phyloP scores from a whole-genome alignment of 2,329 filamentous ascomycete genomes.

The Colletotrichum phormii region DNA sequence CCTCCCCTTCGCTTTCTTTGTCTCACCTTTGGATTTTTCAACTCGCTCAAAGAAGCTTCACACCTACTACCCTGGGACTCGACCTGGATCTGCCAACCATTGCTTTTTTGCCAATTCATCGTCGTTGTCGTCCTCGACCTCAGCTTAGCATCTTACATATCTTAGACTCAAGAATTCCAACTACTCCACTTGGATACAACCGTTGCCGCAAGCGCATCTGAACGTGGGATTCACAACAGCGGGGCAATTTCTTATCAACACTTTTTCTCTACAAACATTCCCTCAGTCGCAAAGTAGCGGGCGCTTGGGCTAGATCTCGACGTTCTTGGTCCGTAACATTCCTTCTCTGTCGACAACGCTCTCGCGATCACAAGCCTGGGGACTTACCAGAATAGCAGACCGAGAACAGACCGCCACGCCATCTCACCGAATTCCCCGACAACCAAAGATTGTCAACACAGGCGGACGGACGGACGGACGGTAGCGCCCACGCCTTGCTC shows the following conservation, averaged over 20 bases:
- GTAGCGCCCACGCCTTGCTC: not conserved
- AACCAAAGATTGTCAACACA: slow-evolving; percentile 19
- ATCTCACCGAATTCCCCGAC: slow-evolving; percentile 28
- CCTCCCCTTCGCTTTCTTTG: slow-evolving; percentile 21
- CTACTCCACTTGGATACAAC: not conserved
- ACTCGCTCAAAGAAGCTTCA: slow-evolving; percentile 21
- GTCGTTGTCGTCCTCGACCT: not conserved
- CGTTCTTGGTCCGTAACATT: slow-evolving; percentile 23
- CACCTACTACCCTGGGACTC: not conserved
- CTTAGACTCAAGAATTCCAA: not conserved
- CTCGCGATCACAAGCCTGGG: slow-evolving; percentile 10
- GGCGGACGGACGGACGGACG: slow-evolving; percentile 5
- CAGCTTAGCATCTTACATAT: not conserved
- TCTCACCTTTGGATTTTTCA: slow-evolving; percentile 29
- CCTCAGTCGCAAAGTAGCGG: not conserved
- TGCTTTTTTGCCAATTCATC: not conserved
- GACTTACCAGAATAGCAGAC: not conserved
- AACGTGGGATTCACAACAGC: not conserved
- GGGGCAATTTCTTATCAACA: not conserved
- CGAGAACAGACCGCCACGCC: slow-evolving; percentile 18
- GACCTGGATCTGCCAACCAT: not conserved
- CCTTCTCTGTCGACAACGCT: not conserved
- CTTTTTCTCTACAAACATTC: slow-evolving; percentile 17
- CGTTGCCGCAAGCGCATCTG: not conserved
- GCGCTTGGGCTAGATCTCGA: slow-evolving; percentile 21